Percentiles rank a stretch among this genome's conserved stretches.
These are phyloP conservation scores for Leccinellum rugosiceps DNA, from an alignment of 768 basidiomycete species.

Conservation along the genomic window DNA sequence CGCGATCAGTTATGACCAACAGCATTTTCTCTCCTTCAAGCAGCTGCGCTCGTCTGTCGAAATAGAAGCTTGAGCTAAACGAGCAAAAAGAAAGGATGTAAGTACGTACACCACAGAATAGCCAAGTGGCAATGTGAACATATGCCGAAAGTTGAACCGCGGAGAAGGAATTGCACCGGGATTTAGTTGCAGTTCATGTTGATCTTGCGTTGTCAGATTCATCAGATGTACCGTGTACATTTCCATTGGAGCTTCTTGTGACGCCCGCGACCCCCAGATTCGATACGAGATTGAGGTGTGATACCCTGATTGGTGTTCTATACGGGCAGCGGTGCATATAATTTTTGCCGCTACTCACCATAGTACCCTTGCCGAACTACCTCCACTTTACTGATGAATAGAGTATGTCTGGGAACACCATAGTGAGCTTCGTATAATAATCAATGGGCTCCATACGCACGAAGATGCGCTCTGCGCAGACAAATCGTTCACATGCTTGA, in stretches of 20 bases:
- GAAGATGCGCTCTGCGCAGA: conserved; percentile 2
- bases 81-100: not conserved
- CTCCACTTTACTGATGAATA: not conserved
- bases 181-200: conserved; percentile 26
- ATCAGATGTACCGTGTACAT: conserved; percentile 25
- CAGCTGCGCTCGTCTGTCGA: conserved; percentile 38
- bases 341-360: not conserved
- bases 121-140: conserved; percentile 19
- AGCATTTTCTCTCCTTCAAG: conserved; percentile 41
- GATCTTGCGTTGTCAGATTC: conserved; percentile 28
- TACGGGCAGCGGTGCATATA: no score
- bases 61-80: not conserved
- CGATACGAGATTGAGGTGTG: not conserved
- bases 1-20: conserved; percentile 37
- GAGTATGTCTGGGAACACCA: conserved; percentile 8
- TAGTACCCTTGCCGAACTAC: conserved; percentile 3
- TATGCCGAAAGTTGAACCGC: conserved; percentile 11
- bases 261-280: conserved; percentile 3
- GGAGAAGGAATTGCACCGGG: conserved; percentile 22
- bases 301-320: not conserved
- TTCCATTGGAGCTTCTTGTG: conserved; percentile 14
- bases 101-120: conserved; percentile 17
- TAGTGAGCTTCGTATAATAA: not conserved
- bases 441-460: conserved; percentile 5
- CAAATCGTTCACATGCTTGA: conserved; percentile 14